These are phyloP conservation scores for Phytophthora quininea DNA, from an alignment of 352 stramenopile genomes.

Conservation along the genomic window DNA sequence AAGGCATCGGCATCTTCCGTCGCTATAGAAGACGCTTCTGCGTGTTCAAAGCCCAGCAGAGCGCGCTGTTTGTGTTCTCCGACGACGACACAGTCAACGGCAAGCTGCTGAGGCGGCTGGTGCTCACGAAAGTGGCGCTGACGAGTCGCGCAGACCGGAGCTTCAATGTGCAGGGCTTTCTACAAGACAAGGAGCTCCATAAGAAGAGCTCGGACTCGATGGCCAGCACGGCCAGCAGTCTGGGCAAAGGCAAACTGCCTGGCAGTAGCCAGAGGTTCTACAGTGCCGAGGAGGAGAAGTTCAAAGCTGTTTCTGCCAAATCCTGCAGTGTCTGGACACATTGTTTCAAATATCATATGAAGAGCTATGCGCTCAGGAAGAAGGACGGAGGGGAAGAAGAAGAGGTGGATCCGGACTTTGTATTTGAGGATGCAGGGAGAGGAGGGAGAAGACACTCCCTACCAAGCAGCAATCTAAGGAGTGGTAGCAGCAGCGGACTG, in stretches of 20 bases:
- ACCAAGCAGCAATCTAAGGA: conserved; percentile 21
- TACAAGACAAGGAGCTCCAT: conserved; percentile 48
- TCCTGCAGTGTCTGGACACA: conserved; percentile 57
- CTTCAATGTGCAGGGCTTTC: conserved; percentile 45
- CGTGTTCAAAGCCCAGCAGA: conserved; percentile 51
- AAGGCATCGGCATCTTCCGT: conserved; percentile 47
- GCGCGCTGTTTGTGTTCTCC: conserved; percentile 51
- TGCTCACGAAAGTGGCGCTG: conserved; percentile 57
- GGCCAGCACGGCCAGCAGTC: conserved; percentile 27
- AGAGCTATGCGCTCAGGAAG: conserved; percentile 42
- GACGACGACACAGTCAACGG: conserved; percentile 50
- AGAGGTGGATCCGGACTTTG: conserved; percentile 47
- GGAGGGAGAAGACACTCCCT: conserved; percentile 24
- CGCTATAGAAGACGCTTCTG: conserved; percentile 61
- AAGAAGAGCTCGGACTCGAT: conserved; percentile 53
- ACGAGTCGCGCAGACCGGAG: conserved; percentile 30
- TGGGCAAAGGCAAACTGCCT: conserved; percentile 18
- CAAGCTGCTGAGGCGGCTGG: conserved; percentile 42
- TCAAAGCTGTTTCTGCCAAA: conserved; percentile 57
- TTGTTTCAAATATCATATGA: conserved; percentile 72
- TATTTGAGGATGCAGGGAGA: conserved; percentile 40
- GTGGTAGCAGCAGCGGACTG: conserved; percentile 11
- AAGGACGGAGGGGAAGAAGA: conserved; percentile 4
- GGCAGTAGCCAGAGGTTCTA: conserved; percentile 55
- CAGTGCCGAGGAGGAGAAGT: conserved; percentile 38